Conservation (phyloP, 768 basidiomycete species). For the Pisolithus marmoratus region DNA sequence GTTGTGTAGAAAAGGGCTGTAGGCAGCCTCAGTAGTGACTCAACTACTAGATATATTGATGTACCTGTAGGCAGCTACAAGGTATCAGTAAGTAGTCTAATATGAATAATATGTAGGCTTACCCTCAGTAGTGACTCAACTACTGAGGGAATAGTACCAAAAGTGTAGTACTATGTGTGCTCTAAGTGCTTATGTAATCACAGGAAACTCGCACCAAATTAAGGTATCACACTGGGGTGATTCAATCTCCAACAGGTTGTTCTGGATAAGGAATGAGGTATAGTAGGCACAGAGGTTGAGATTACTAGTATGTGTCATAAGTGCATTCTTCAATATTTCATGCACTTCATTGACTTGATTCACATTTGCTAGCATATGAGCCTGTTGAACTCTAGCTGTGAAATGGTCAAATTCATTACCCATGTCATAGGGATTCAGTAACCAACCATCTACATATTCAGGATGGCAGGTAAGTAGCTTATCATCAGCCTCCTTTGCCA, state of each 20-base stretch:
- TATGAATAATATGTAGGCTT: too few species aligned
- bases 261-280: constrained; percentile 86
- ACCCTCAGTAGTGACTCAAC: too few species aligned
- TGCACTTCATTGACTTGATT: constrained; percentile 83
- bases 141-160: too few species aligned
- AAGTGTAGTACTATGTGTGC: too few species aligned
- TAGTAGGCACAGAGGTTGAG: constrained; percentile 90
- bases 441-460: constrained; percentile 91
- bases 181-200: too few species aligned
- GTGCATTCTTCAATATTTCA: constrained; percentile 82
- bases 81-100: too few species aligned
- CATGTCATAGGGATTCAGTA: neutral
- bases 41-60: too few species aligned
- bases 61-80: too few species aligned
- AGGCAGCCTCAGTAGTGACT: too few species aligned
- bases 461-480: constrained; percentile 87
- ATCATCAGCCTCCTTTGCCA: constrained; percentile 82
- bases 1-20: too few species aligned
- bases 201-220: too few species aligned
- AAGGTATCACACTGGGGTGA: too few species aligned
- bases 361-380: constrained; percentile 65
- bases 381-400: constrained; percentile 88
- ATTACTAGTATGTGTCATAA: constrained; percentile 69
- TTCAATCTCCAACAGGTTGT: constrained; percentile 59
- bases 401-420: constrained; percentile 5